Evolutionary conservation across 2,329 filamentous ascomycete species (phyloP), one percentile per base, ranked within the genome.

Genomic region (Lasiodiplodia theobromae): DNA sequence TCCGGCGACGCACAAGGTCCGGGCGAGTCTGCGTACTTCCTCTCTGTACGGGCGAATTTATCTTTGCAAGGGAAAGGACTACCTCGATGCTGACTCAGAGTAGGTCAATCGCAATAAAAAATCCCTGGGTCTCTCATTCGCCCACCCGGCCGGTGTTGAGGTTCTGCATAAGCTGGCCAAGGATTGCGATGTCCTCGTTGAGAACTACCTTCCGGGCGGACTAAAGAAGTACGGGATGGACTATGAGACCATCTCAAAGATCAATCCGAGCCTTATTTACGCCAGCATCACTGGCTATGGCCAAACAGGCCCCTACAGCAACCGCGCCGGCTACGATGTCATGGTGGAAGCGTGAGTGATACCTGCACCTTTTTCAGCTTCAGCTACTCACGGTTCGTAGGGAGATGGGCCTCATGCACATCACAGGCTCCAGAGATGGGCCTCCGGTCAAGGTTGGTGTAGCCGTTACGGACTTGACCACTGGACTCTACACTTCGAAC

Each of bases 91-190:
- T 74, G 52, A 70, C 40, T 38, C 44, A 16, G 12, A 16, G 16
- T 71, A 97, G 93, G 93, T 93, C 18, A 98, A 98, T 77, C 92
- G 96, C 64, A 99, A 99, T 82, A 99, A 99, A 79, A 97, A 96
- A 78, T 98, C 95, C 0, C 81, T 99, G 1, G 96, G 89, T 0
- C 85, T 99, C 1, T 97, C 94, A 0, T 99, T 99, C 76, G 92
- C 96, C 73, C 89, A 97, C 74, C 86, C 89, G 34, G 87, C 90
- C 1, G 96, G 96, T 8, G 91, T 97, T 28, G 88, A 92, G 14
- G 94, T 99, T 68, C 84, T 99, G 4, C 94, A 97, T 81, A 89
- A 90, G 73, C 87, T 99, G 0, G 93, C 89, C 2, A 89, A 90
- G 70, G 89, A 93, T 77, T 96, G 92, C 76, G 96, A 99, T 78